Evolutionary conservation across 2,329 filamentous ascomycete species (phyloP).

Genomic region (Penicillium palitans): DNA sequence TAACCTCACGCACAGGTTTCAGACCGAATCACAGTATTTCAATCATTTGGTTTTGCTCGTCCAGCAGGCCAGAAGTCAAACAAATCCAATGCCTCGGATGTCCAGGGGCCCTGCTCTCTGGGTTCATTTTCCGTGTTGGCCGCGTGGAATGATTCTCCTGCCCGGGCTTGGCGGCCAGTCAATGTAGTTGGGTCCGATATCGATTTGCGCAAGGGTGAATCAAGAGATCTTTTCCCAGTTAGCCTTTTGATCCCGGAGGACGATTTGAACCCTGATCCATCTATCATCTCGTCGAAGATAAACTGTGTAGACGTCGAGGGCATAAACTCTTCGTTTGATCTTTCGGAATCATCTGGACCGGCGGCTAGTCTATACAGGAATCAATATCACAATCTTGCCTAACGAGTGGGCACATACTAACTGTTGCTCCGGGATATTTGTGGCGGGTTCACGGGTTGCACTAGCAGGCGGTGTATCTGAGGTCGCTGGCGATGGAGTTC

Average conservation of each 20-base stretch:
- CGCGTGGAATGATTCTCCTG: conserved; percentile 22
- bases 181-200: conserved; percentile 38
- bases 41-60: conserved; percentile 35
- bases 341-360: not conserved
- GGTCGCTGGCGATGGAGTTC: conserved; percentile 12
- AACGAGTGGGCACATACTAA: conserved; percentile 30
- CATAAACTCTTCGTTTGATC: conserved; percentile 26
- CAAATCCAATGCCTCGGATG: conserved; percentile 43
- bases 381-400: conserved; percentile 12
- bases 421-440: conserved; percentile 21
- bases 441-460: conserved; percentile 1
- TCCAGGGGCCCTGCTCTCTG: conserved; percentile 43
- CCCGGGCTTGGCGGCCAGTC: conserved; percentile 15
- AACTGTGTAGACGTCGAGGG: conserved; percentile 33
- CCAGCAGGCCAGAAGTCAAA: conserved; percentile 47
- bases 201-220: conserved; percentile 33
- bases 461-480: conserved; percentile 8
- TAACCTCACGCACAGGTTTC: conserved; percentile 39
- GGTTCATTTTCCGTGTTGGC: conserved; percentile 17
- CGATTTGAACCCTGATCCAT: conserved; percentile 5
- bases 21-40: conserved; percentile 43
- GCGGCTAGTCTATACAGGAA: conserved; percentile 5
- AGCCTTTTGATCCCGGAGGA: conserved; percentile 3
- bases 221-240: conserved; percentile 8
- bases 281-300: conserved; percentile 30